Base-by-base conservation (phyloP, 2,329 filamentous ascomycete genomes). In the Huntiella savannae region DNA sequence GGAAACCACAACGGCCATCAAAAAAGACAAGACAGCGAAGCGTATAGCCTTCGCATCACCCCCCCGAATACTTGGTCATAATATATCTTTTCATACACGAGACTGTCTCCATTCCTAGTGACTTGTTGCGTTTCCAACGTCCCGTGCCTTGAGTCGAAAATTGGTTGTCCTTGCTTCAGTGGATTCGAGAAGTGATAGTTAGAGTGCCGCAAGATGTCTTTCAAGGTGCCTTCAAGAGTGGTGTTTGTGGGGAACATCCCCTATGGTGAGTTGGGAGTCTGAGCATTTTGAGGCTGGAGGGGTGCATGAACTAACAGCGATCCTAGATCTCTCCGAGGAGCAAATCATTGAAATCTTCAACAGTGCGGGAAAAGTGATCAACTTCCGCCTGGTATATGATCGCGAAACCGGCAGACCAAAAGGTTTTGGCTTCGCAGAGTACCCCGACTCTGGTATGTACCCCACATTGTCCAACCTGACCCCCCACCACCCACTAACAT, bases 401-500 rank as follows among this genome's bases (percentile, higher is more conserved):
- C 82, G 86, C 45, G 88, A 96, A 57, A 95, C 87, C 2, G 87
- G 88, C 37, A 78, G 85, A 48, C 87, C 91, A 1, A 96, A 95
- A 62, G 91, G 91, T 13, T 98, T 94, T 60, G 91, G 91, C 33
- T 98, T 96, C 56, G 83, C 87, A 57, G 88, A 96, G 60, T 98
- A 93, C 58, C 82, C 85, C 47, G 91, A 96, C 58, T 78, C 83
- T 50, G 88, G 93, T 73, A 71, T 33, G 61, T 49, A 17, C 33
- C 33, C 33, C 15, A 7, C 22, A 28, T 28, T 28, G 22, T 28
- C 22, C 22, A 28, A 28, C 22, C 22, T 28, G 22, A 28, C 22
- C 6, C 22, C 8, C 22, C 22, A 28, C 22, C 22, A 28, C 22
- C 22, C 22, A 28, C 22, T 28, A 28, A 28, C 22, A 28, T 28